Percentiles rank a stretch among this genome's conserved stretches.
Evolutionary conservation across 208 protist genomes (phyloP).

Genomic region (Naegleria fowleri): DNA sequence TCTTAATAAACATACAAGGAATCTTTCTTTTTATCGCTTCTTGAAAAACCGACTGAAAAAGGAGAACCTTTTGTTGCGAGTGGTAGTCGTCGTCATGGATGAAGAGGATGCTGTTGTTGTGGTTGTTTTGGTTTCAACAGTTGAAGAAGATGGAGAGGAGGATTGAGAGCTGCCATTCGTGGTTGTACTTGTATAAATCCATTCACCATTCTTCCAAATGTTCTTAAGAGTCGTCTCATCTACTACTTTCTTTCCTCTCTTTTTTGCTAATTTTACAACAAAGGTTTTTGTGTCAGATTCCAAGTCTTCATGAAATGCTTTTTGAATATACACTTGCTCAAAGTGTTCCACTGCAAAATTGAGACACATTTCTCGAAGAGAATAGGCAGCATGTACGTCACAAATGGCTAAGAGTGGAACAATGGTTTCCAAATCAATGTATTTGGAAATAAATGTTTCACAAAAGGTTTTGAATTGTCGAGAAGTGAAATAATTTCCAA

Average conservation of each 20-base stretch:
- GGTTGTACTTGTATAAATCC: no score
- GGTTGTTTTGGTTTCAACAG: no score
- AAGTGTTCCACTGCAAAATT: not conserved
- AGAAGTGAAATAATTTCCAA: not conserved
- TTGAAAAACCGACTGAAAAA: no score
- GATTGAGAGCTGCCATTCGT: no score
- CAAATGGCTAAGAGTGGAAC: not conserved
- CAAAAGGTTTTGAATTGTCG: not conserved
- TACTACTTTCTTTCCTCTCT: not conserved
- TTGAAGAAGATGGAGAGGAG: no score
- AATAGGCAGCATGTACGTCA: not conserved
- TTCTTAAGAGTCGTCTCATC: not conserved
- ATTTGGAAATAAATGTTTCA: not conserved
- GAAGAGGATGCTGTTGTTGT: no score
- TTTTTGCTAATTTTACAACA: not conserved
- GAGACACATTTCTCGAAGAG: not conserved
- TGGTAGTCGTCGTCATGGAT: no score
- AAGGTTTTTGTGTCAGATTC: not conserved
- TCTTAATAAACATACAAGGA: no score
- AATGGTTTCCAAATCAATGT: not conserved
- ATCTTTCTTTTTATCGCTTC: no score
- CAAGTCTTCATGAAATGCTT: not conserved
- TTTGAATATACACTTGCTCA: not conserved
- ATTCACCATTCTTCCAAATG: not conserved
- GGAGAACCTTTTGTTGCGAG: no score